phyloP scores from a whole-genome alignment of 2,329 filamentous ascomycete genomes.

The Diaporthe sp. region DNA sequence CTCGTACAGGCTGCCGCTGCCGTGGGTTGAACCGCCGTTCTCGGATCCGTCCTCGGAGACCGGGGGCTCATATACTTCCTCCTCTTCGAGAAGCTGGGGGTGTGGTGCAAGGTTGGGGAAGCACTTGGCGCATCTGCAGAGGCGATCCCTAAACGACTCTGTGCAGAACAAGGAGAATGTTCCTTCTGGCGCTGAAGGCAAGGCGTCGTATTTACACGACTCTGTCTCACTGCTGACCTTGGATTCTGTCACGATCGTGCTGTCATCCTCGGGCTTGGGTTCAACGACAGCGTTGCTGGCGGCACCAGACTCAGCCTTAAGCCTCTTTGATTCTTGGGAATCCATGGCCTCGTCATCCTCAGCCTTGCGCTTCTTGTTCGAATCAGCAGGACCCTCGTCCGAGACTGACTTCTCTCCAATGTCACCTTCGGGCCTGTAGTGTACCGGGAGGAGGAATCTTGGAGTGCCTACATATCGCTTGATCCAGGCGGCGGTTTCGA shows the following conservation, averaged over 20 bases:
- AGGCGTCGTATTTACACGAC: slow-evolving; percentile 68
- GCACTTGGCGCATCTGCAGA: slow-evolving; percentile 88
- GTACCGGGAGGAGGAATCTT: slow-evolving; percentile 83
- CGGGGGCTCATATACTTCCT: slow-evolving; percentile 93
- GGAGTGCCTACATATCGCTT: slow-evolving; percentile 83
- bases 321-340: slow-evolving; percentile 59
- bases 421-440: slow-evolving; percentile 48
- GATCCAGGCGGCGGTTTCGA: slow-evolving; percentile 90
- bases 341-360: slow-evolving; percentile 59
- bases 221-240: slow-evolving; percentile 34
- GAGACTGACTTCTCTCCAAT: slow-evolving; percentile 34
- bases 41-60: slow-evolving; percentile 75
- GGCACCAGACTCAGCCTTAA: slow-evolving; percentile 55
- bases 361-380: slow-evolving; percentile 73
- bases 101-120: slow-evolving; percentile 78
- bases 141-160: slow-evolving; percentile 79
- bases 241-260: slow-evolving; percentile 24
- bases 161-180: slow-evolving; percentile 86
- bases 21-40: slow-evolving; percentile 67
- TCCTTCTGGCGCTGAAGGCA: slow-evolving; percentile 66
- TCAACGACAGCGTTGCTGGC: slow-evolving; percentile 34
- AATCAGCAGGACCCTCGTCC: background rate
- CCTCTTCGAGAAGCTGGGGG: slow-evolving; percentile 89
- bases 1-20: slow-evolving; percentile 86
- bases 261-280: slow-evolving; percentile 28